Conservation (phyloP, 1,284 basidiomycete species). For the Ustilago curta region DNA sequence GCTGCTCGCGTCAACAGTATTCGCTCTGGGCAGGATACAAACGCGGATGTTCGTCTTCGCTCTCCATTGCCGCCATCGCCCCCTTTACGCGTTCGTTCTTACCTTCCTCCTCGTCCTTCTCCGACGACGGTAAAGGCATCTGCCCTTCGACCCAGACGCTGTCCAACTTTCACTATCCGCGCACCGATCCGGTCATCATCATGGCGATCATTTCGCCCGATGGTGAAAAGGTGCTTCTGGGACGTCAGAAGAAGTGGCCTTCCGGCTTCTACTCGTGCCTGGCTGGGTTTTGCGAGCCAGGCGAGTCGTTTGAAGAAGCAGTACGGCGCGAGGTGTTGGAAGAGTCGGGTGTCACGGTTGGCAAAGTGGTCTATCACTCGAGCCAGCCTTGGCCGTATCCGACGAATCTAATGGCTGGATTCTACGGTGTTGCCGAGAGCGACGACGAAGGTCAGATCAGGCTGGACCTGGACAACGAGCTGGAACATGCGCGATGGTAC, state of each 20-base stretch:
- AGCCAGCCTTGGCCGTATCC: constrained; percentile 81
- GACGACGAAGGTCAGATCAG: constrained; percentile 76
- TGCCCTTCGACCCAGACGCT: constrained; percentile 50
- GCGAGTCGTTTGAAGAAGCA: constrained; percentile 85
- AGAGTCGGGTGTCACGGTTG: constrained; percentile 88
- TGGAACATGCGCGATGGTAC: constrained; percentile 93
- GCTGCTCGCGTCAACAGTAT: constrained; percentile 84
- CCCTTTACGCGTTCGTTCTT: constrained; percentile 27
- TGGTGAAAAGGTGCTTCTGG: constrained; percentile 85
- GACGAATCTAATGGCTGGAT: constrained; percentile 87
- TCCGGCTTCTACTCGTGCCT: constrained; percentile 62
- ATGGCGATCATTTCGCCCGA: constrained; percentile 84
- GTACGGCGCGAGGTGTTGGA: constrained; percentile 93
- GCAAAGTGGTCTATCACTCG: constrained; percentile 86
- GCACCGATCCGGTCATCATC: constrained; percentile 79
- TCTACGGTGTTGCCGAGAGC: constrained; percentile 63
- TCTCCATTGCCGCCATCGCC: constrained; percentile 48
- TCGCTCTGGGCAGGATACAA: constrained; percentile 98
- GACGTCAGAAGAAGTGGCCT: constrained; percentile 78
- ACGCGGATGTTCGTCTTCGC: constrained; percentile 75
- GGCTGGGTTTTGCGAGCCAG: constrained; percentile 66
- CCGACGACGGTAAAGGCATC: constrained; percentile 39
- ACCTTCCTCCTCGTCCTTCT: constrained; percentile 7
- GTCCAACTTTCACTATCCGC: constrained; percentile 63
- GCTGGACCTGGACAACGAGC: constrained; percentile 91